These are phyloP conservation scores for Astragalus glycyphyllos DNA, from an alignment of 306 rosid genomes.

Conservation along the genomic window DNA sequence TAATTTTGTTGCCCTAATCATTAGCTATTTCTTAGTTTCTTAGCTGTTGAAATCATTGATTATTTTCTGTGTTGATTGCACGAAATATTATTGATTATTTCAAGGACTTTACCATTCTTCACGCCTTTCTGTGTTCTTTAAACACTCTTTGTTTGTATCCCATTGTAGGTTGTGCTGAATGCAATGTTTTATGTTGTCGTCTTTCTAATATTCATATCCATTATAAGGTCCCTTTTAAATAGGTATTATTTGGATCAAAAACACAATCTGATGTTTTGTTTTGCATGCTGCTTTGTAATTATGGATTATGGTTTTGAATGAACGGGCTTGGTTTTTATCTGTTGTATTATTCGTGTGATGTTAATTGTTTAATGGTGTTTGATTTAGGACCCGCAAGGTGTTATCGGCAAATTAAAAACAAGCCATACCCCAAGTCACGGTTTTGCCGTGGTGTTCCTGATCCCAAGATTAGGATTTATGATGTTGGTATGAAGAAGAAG, in stretches of 20 bases:
- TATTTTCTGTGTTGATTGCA: too few relatives aligned
- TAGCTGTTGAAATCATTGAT: too few relatives aligned
- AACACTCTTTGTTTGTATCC: not conserved
- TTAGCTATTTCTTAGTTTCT: too few relatives aligned
- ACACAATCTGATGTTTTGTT: not conserved
- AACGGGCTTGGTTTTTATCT: not conserved
- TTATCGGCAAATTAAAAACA: conserved; percentile 3
- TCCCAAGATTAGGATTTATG: conserved; percentile 8
- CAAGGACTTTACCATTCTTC: not conserved
- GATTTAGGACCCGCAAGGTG: conserved; percentile 7
- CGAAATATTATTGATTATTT: not conserved
- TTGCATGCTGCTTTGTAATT: not conserved
- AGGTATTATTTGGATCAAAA: not conserved
- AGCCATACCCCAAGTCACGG: conserved; percentile 11
- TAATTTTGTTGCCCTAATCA: too few relatives aligned
- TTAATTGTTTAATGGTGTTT: not conserved
- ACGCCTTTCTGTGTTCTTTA: too few relatives aligned
- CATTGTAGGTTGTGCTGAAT: not conserved
- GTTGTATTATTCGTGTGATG: not conserved
- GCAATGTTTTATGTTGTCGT: not conserved
- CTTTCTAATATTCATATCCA: not conserved
- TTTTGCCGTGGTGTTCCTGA: conserved; percentile 15
- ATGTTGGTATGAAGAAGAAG: not conserved
- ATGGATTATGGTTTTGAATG: not conserved
- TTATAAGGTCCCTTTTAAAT: not conserved